These are phyloP conservation scores for Monosporascus ibericus DNA, from an alignment of 2,329 filamentous ascomycete species.

Conservation along the genomic window DNA sequence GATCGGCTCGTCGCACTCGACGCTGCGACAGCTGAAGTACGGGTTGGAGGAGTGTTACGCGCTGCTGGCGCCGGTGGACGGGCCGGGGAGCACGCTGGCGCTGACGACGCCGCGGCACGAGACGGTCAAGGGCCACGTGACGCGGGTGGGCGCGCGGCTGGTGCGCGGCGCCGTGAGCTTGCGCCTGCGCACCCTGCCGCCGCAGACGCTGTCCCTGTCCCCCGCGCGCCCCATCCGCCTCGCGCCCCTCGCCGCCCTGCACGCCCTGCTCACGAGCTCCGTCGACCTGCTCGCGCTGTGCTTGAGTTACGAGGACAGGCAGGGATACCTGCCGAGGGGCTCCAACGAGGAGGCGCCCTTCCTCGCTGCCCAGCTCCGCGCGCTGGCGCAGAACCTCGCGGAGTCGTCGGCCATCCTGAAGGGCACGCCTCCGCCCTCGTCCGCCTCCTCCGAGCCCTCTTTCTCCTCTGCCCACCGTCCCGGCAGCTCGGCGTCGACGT, in stretches of 20 bases:
- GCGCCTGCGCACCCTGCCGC: conserved; percentile 62
- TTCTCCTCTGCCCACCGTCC: neutral
- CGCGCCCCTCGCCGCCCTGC: conserved; percentile 63
- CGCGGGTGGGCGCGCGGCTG: conserved; percentile 81
- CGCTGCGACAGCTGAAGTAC: conserved; percentile 45
- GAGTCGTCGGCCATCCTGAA: conserved; percentile 48
- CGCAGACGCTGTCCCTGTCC: conserved; percentile 43
- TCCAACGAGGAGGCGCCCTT: conserved; percentile 45
- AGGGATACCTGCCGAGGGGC: neutral
- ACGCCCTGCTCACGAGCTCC: conserved; percentile 73
- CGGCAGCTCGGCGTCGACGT: conserved; percentile 2
- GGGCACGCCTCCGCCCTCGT: conserved; percentile 44
- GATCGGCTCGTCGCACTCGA: conserved; percentile 40
- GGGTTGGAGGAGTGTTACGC: conserved; percentile 86
- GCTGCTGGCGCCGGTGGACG: conserved; percentile 74
- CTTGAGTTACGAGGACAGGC: conserved; percentile 47
- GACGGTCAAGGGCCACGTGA: conserved; percentile 86
- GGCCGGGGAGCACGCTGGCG: conserved; percentile 77
- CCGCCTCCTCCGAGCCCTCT: conserved; percentile 37
- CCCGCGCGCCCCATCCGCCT: conserved; percentile 51
- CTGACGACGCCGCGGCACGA: conserved; percentile 84
- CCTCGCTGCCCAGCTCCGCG: conserved; percentile 48
- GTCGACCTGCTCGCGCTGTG: conserved; percentile 79
- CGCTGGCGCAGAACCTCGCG: conserved; percentile 48
- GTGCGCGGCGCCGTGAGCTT: conserved; percentile 82